Conservation (phyloP, 768 basidiomycete species). For the Pisolithus albus region DNA sequence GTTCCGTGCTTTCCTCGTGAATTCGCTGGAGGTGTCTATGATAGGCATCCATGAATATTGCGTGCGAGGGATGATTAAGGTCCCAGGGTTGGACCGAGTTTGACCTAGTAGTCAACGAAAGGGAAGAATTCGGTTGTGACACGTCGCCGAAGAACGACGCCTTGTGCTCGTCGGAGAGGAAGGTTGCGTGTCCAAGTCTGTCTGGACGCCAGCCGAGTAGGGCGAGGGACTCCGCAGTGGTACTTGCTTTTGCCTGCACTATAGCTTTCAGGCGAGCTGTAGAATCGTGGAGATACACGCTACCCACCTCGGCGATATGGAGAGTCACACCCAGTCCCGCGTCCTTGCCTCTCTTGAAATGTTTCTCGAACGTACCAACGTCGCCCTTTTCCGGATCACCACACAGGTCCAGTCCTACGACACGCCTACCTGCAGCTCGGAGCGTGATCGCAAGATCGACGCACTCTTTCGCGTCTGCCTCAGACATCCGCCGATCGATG, state of each 20-base stretch:
- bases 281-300: background rate
- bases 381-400: conserved; percentile 65
- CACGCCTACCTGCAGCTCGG: conserved; percentile 47
- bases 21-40: conserved; percentile 18
- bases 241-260: conserved; percentile 39
- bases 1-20: conserved; percentile 13
- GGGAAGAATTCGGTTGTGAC: conserved; percentile 9
- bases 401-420: conserved; percentile 78
- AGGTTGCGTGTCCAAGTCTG: conserved; percentile 77
- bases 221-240: conserved; percentile 49
- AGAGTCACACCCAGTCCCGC: conserved; percentile 69
- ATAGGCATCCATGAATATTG: conserved; percentile 18
- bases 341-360: conserved; percentile 48
- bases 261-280: background rate
- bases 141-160: conserved; percentile 40
- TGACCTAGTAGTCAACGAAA: conserved; percentile 4
- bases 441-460: conserved; percentile 51
- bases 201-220: conserved; percentile 60
- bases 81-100: conserved; percentile 14
- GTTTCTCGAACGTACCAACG: conserved; percentile 41
- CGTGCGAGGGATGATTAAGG: conserved; percentile 17
- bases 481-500: conserved; percentile 65
- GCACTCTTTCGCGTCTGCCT: conserved; percentile 45
- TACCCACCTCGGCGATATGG: conserved; percentile 75
- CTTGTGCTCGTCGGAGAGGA: conserved; percentile 56